A percentile compares a stretch with the other conserved stretches of the same genome.
Conservation (phyloP, 2,329 filamentous ascomycete genomes). For the Cyanodermella asteris region DNA sequence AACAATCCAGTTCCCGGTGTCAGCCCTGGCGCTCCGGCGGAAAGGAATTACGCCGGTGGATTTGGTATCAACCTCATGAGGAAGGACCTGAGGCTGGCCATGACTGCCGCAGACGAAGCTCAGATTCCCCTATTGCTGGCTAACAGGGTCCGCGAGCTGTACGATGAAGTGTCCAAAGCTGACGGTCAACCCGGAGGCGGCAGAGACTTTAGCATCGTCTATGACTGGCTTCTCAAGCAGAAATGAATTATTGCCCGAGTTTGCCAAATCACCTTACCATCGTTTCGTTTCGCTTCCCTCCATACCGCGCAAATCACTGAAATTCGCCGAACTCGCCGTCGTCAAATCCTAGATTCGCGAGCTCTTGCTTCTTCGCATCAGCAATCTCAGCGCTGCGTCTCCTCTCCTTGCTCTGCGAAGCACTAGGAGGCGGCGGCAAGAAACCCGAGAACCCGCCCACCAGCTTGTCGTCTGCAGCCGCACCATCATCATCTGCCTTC, state of each 20-base stretch:
- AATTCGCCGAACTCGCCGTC: constrained; percentile 82
- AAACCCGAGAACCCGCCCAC: constrained; percentile 16
- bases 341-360: constrained; percentile 55
- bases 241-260: no score
- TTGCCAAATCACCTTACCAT: no score
- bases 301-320: no score
- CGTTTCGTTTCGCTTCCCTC: no score
- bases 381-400: constrained; percentile 30
- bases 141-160: constrained; percentile 40
- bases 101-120: constrained; percentile 47
- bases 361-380: constrained; percentile 18
- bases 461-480: constrained; percentile 19
- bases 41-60: constrained; percentile 53
- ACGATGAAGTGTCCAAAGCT: constrained; percentile 46
- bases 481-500: constrained; percentile 13
- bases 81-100: constrained; percentile 55
- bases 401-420: constrained; percentile 39
- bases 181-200: no score
- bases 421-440: constrained; percentile 44
- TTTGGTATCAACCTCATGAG: constrained; percentile 62
- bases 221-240: constrained; percentile 17
- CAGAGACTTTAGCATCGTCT: constrained; percentile 67
- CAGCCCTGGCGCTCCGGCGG: constrained; percentile 51
- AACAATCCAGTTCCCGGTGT: constrained; percentile 91
- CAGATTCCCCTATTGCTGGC: constrained; percentile 44